Evolutionary conservation across 306 rosid species (phyloP), one percentile per base, ranked within the genome.

Genomic region (Hippophae tibetana): DNA sequence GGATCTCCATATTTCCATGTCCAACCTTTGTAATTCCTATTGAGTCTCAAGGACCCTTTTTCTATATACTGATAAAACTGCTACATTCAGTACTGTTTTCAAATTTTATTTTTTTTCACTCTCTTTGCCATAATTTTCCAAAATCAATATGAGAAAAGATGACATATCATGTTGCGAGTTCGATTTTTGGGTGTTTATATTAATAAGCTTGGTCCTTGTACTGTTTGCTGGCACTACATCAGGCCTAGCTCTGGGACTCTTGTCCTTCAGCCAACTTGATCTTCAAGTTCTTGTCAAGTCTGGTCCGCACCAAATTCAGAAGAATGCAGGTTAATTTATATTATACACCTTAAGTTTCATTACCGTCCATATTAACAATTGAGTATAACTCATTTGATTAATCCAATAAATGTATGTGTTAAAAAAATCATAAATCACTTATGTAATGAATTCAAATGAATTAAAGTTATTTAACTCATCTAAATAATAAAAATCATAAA

Each of bases 201-300:
- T 56, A 13, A 7, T 66, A 42, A 66, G 68, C 69, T 43, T 86
- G 27, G 72, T 54, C 56, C 74, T 86, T 60, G 84, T 80, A 67
- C 13, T 64, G 59, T 62, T 86, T 40, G 87, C 95, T 64, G 92
- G 87, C 14, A 60, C 84, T n/a, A 61, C 84, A 53, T 89, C 97
- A 3, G 87, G 95, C 71, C 74, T 86, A 54, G 85, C 95, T 23
- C 57, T 89, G 26, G 97, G 95, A 55, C 75, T 89, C 50, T 56
- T 83, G 72, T 86, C 95, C 13, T 81, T 79, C 70, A 81, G 74
- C 63, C 74, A 74, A n/a, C 78, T 86, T 58, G 89, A 89, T 74
- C 97, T 89, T 42, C 92, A 89, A 78, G 87, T 89, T 18, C 75
- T 89, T 61, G 59, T 71, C 60, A 81, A 69, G 68, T 74, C 87